Evolutionary conservation across 495 filamentous ascomycete species (phyloP), one percentile per base, ranked within the genome.

Genomic region (Neurospora sp.): DNA sequence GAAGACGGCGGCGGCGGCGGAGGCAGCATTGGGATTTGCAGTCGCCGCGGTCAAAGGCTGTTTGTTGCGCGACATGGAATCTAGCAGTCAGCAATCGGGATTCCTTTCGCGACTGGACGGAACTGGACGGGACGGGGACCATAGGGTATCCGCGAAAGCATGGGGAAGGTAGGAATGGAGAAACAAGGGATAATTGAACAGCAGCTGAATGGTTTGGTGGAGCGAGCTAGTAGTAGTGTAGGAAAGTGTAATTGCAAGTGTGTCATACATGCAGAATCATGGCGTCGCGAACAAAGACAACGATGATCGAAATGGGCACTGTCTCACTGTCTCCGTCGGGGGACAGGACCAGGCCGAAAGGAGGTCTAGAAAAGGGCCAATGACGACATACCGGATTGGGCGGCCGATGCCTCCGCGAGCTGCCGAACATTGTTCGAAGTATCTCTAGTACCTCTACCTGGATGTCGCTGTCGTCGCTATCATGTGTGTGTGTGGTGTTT

Each of bases 1-100:
- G 83, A 95, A 96, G 73, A 94, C 94, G 83, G 91, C 89, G 75
- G 87, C 88, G 70, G 94, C 94, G 72, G 93, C 93, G 41, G 89
- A 88, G 39, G 93, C 85, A 39, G 91, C 91, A 73, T 90, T 89
- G 68, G 92, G 88, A 77, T 90, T 89, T 42, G 91, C 88, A 46
- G 88, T 87, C 42, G 86, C 81, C 46, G 85, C 81, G 73, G 87
- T 89, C 61, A 89, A 81, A 71, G 89, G 88, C 88, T 91, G 78
- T 73, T 72, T 59, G 11, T 70, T 48, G 70, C 9, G 70, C 44
- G 68, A 38, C 59, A 71, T 48, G 42, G 44, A 72, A 73, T 75
- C 68, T 72, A 72, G 70, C 71, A 7, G 72, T 72, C 39, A 71
- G 70, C 71, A 48, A 77, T 71, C 39, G 38, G n/a, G 70, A 65